Conservation (phyloP, 768 basidiomycete genomes). For the Obba rivulosa region DNA sequence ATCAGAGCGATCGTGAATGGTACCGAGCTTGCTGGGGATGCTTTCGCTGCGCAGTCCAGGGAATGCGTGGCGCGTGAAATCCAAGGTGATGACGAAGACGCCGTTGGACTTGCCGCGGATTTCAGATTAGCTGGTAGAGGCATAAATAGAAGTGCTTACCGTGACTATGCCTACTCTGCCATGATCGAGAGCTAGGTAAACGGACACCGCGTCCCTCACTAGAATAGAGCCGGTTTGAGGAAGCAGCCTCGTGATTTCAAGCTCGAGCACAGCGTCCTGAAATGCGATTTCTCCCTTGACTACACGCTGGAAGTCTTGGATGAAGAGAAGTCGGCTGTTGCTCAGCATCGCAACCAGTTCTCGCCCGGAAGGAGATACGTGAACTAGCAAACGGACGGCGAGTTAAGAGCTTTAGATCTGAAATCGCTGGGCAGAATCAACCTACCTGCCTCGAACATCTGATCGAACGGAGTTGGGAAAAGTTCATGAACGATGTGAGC, state of each 20-base stretch:
- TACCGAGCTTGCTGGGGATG: not conserved
- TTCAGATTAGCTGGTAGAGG: not conserved
- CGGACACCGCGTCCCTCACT: conserved; percentile 9
- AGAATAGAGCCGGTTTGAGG: conserved; percentile 1
- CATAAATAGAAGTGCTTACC: conserved; percentile 13
- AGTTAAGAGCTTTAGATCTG: too few species aligned
- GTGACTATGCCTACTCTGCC: conserved; percentile 21
- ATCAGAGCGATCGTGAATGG: conserved; percentile 1
- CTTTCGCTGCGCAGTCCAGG: conserved; percentile 6
- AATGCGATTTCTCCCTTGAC: conserved; percentile 16
- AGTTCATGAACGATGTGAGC: not conserved
- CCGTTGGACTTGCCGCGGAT: conserved; percentile 16
- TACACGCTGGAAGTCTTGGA: conserved; percentile 31
- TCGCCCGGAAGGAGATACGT: conserved; percentile 32
- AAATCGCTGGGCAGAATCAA: too few species aligned
- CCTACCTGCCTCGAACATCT: too few species aligned
- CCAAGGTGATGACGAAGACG: conserved; percentile 20
- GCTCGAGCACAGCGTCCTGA: conserved; percentile 11
- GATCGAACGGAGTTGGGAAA: not conserved
- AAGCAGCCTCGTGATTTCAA: conserved; percentile 14
- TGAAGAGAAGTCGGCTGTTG: conserved; percentile 21
- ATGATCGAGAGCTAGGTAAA: conserved; percentile 26
- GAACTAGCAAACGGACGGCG: conserved; percentile 17
- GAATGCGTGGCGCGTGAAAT: conserved; percentile 13
- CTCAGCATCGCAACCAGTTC: conserved; percentile 26